Percentiles rank a stretch among this genome's conserved stretches.
phyloP scores from a whole-genome alignment of 208 protist genomes.

The Leptomonas pyrrhocoris region DNA sequence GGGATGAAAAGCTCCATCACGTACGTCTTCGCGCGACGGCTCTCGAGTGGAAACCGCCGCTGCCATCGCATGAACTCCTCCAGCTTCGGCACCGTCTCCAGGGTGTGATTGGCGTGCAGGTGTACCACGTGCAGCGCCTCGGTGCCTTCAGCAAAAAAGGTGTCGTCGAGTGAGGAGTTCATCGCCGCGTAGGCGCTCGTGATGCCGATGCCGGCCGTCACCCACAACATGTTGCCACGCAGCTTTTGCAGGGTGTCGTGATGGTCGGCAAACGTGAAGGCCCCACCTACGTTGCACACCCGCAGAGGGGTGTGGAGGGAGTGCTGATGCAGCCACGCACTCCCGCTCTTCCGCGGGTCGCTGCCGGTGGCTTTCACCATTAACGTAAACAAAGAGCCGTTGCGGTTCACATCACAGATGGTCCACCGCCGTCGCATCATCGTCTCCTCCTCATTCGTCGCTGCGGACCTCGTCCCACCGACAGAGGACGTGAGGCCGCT shows the following conservation, averaged over 20 bases:
- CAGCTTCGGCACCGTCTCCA: slow-evolving; percentile 55
- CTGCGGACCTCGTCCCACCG: slow-evolving; percentile 24
- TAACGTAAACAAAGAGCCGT: slow-evolving; percentile 56
- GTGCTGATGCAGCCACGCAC: slow-evolving; percentile 65
- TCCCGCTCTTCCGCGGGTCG: slow-evolving; percentile 43
- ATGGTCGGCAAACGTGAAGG: slow-evolving; percentile 72
- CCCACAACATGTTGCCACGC: slow-evolving; percentile 61
- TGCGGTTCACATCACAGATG: slow-evolving; percentile 49
- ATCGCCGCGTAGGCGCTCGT: slow-evolving; percentile 69
- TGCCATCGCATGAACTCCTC: slow-evolving; percentile 51
- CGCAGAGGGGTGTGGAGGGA: slow-evolving; percentile 56
- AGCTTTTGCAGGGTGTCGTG: slow-evolving; percentile 42
- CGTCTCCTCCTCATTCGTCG: slow-evolving; percentile 5
- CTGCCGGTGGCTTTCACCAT: slow-evolving; percentile 56
- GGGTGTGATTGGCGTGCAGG: slow-evolving; percentile 70
- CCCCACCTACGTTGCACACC: slow-evolving; percentile 53
- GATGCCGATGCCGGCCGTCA: slow-evolving; percentile 81
- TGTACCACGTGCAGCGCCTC: slow-evolving; percentile 69
- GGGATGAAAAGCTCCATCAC: slow-evolving; percentile 35
- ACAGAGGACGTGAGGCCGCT: neutral
- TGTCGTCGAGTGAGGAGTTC: slow-evolving; percentile 38
- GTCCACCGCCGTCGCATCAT: slow-evolving; percentile 69
- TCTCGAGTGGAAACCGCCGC: slow-evolving; percentile 20
- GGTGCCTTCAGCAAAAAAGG: slow-evolving; percentile 27
- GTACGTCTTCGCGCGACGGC: slow-evolving; percentile 23